Conservation (phyloP, 2,329 filamentous ascomycete species). For the Aureobasidium sp. region DNA sequence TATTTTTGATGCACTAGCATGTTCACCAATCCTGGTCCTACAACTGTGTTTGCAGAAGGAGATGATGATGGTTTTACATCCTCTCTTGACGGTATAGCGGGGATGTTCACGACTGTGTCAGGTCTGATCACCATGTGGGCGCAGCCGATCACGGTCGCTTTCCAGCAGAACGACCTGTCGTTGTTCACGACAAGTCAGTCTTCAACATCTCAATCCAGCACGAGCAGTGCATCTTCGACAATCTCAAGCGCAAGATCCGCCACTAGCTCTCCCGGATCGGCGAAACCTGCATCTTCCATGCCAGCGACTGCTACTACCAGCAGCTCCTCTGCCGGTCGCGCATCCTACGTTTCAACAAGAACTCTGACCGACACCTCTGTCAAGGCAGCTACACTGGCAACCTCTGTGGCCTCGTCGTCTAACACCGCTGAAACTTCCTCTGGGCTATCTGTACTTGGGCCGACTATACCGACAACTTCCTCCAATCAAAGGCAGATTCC, state of each 20-base stretch:
- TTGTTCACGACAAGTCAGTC: slow-evolving; percentile 16
- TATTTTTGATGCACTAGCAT: slow-evolving; percentile 20
- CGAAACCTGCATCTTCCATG: neutral
- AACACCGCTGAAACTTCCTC: neutral
- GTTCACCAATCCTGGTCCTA: slow-evolving; percentile 13
- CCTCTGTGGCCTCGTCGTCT: neutral
- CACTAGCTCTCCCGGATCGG: neutral
- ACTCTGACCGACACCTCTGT: neutral
- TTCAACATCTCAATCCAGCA: neutral
- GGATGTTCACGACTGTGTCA: slow-evolving; percentile 14
- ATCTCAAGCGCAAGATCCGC: neutral
- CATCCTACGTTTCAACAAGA: neutral
- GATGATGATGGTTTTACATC: neutral
- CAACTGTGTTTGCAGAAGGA: slow-evolving; percentile 16
- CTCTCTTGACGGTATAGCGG: slow-evolving; percentile 9
- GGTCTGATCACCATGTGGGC: slow-evolving; percentile 27
- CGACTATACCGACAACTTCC: neutral
- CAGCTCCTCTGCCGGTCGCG: neutral
- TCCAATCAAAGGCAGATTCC: neutral
- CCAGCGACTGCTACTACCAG: neutral
- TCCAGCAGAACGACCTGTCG: slow-evolving; percentile 13
- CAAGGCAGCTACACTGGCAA: neutral
- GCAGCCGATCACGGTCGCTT: slow-evolving; percentile 20
- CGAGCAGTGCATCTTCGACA: neutral
- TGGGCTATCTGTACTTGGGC: neutral